These are phyloP conservation scores for Teratosphaeria pseudoeucalypti DNA, from an alignment of 2,329 filamentous ascomycete species.

Conservation along the genomic window DNA sequence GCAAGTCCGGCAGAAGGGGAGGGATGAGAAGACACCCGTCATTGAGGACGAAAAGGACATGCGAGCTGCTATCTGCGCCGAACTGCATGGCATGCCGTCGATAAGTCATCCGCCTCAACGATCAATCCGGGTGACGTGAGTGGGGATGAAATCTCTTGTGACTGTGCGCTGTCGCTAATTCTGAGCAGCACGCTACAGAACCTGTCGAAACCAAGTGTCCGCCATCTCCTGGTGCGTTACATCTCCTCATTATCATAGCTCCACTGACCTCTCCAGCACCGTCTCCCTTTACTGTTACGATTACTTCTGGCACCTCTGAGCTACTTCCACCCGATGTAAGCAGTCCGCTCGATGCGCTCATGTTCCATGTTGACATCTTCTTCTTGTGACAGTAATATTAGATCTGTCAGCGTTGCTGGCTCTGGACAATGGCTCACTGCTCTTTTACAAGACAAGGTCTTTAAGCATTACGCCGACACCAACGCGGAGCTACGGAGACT, in stretches of 20 bases:
- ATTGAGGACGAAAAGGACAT: slow-evolving; percentile 33
- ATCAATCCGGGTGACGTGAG: slow-evolving; percentile 36
- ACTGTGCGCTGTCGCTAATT: background rate
- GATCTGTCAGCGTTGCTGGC: slow-evolving; percentile 40
- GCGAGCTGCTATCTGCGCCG: slow-evolving; percentile 41
- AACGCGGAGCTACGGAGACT: slow-evolving; percentile 37
- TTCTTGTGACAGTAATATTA: slow-evolving; percentile 25
- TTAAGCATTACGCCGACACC: slow-evolving; percentile 37
- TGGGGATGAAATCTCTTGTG: background rate
- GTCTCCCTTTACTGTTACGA: slow-evolving; percentile 40
- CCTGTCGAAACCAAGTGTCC: slow-evolving; percentile 30
- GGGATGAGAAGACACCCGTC: slow-evolving; percentile 25
- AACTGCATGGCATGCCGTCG: slow-evolving; percentile 38
- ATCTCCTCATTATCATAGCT: background rate
- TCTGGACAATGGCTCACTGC: slow-evolving; percentile 42
- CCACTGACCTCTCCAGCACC: slow-evolving; percentile 23
- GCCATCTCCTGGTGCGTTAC: slow-evolving; percentile 27
- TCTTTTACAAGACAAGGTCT: slow-evolving; percentile 39
- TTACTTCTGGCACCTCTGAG: slow-evolving; percentile 39
- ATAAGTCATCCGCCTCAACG: slow-evolving; percentile 41
- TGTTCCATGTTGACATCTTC: background rate
- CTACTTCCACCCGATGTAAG: slow-evolving; percentile 41
- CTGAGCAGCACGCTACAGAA: slow-evolving; percentile 28
- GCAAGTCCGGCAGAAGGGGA: slow-evolving; percentile 18
- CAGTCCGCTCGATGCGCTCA: background rate